phyloP scores from a whole-genome alignment of 176 grass and related monocot genomes.

The Sorghum bicolor region DNA sequence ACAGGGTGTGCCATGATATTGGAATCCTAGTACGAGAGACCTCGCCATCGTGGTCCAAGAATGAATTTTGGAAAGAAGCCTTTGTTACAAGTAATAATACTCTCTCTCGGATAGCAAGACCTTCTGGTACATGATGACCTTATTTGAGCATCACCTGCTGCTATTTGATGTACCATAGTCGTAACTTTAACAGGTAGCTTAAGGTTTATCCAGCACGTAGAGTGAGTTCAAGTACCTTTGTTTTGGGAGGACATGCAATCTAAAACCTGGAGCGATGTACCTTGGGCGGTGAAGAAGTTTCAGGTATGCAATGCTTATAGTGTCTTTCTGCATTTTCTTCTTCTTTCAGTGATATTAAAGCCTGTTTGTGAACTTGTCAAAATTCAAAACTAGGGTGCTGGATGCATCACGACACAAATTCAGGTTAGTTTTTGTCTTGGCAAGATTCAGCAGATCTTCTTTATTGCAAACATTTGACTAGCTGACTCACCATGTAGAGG shows the following conservation, averaged over 20 bases:
- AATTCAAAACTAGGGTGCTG: slow-evolving; percentile 58
- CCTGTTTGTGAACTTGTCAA: slow-evolving; percentile 23
- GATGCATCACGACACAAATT: slow-evolving; percentile 65
- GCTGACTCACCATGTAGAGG: slow-evolving; percentile 11
- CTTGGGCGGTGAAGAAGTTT: slow-evolving; percentile 63
- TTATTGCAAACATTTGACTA: background rate
- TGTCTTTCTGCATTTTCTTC: no score
- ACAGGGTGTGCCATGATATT: slow-evolving; percentile 67
- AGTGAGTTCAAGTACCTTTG: slow-evolving; percentile 55
- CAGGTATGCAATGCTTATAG: slow-evolving; percentile 36
- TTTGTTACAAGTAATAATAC: slow-evolving; percentile 75
- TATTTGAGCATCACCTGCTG: slow-evolving; percentile 3
- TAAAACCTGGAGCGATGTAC: slow-evolving; percentile 61
- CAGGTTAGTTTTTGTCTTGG: slow-evolving; percentile 48
- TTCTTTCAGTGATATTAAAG: background rate
- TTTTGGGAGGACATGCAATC: slow-evolving; percentile 43
- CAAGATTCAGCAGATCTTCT: background rate
- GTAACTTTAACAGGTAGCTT: slow-evolving; percentile 63
- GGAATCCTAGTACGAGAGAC: slow-evolving; percentile 57
- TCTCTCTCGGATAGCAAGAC: background rate
- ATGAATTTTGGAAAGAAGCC: slow-evolving; percentile 76
- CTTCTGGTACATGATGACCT: slow-evolving; percentile 3
- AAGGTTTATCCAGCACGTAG: slow-evolving; percentile 85
- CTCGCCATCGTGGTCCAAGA: slow-evolving; percentile 77
- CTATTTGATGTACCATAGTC: background rate